Base-by-base conservation (phyloP, 1,284 basidiomycete species). In the Leucocoprinus gongylophorus region DNA sequence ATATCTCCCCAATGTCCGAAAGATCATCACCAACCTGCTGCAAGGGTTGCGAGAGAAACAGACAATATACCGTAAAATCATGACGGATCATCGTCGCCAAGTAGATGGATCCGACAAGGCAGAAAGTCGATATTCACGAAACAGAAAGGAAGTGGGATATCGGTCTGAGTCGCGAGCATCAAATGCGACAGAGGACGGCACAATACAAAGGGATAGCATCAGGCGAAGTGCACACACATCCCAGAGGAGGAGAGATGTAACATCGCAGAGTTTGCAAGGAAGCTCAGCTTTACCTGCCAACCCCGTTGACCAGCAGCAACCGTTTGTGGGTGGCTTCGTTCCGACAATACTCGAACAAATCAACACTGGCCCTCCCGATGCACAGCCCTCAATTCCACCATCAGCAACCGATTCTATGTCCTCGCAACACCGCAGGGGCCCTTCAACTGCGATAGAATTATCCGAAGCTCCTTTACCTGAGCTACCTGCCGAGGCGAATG, bases 31-130 rank as follows among this genome's bases (percentile, higher is more conserved):
- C 48, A 86, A 83, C 61, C 78, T 99, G 3, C 71, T 99, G 28
- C 91, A 94, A 61, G 97, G 95, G 5, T 76, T 99, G 23, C 89
- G 95, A 56, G 80, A 76, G 53, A 98, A 98, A 68, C 97, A 99
- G 67, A 83, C 88, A 28, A 74, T 85, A 54, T 88, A 88, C 62
- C 80, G 85, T 18, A 74, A 76, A 54, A 78, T 87, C 53, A 75
- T 82, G 5, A 79, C 80, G 10, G 83, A 83, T 50, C 71, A 75
- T 51, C 67, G 72, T 59, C 72, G 72, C 45, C 78, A 79, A 18
- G 73, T 71, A 15, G 66, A 68, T 8, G 68, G 72, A 21, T 73
- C 76, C 55, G 75, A 76, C n/a, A 73, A 76, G 58, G 69, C 70
- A 3, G 77, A 78, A 42, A 80, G 75, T 49, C 71, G 76, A 20